Evolutionary conservation across 192 early-diverging fungal species (phyloP).

Genomic region (Martensiomyces pterosporus): DNA sequence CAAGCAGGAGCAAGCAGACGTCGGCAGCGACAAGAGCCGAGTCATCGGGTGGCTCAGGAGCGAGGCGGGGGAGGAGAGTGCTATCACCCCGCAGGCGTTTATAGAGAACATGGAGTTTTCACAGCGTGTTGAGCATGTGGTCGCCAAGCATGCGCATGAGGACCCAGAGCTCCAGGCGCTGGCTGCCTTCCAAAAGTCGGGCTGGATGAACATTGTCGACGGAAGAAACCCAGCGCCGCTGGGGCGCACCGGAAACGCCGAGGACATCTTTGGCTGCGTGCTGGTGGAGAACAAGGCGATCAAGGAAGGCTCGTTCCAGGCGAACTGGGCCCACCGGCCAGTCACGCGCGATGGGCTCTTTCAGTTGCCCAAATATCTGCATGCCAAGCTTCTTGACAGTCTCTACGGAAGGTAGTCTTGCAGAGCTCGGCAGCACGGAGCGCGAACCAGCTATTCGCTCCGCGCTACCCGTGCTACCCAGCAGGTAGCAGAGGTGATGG

Average conservation of each 20-base stretch:
- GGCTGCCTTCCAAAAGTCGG: conserved; percentile 43
- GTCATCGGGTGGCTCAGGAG: conserved; percentile 36
- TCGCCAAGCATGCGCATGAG: conserved; percentile 39
- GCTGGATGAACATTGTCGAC: conserved; percentile 48
- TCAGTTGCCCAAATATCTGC: conserved; percentile 43
- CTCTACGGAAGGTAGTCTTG: too few relatives aligned
- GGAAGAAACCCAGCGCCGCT: conserved; percentile 44
- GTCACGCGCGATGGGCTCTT: conserved; percentile 39
- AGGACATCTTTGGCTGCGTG: conserved; percentile 45
- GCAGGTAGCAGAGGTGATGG: too few relatives aligned
- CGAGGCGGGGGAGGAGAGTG: conserved; percentile 5
- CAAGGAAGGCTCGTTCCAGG: conserved; percentile 30
- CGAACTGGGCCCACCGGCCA: conserved; percentile 36
- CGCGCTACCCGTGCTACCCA: too few relatives aligned
- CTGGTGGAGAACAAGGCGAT: conserved; percentile 30
- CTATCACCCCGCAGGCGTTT: conserved; percentile 23
- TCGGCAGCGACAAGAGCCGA: conserved; percentile 3
- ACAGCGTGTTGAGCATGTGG: conserved; percentile 19
- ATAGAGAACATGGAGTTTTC: conserved; percentile 40
- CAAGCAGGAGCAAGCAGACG: neutral
- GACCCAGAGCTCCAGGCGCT: conserved; percentile 48
- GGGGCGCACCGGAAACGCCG: conserved; percentile 35
- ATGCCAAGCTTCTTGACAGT: conserved; percentile 22
- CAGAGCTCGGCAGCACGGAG: too few relatives aligned
- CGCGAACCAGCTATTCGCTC: too few relatives aligned